Conservation (phyloP, 345 rosid species). For the Brassica nigra region DNA sequence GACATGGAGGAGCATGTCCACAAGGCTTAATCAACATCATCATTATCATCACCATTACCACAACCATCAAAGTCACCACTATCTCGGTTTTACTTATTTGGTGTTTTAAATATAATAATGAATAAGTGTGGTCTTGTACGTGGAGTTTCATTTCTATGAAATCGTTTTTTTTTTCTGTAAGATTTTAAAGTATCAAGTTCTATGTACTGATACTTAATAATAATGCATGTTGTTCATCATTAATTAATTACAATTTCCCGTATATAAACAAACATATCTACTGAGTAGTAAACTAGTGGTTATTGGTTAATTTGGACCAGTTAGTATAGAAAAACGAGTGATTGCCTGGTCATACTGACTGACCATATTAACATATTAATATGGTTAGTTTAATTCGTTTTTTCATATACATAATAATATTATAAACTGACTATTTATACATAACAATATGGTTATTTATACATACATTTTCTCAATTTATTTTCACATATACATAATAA, state of each 20-base stretch:
- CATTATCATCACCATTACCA: not conserved
- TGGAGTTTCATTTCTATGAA: conserved; percentile 7
- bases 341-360: no score
- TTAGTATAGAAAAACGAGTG: no score
- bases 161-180: not conserved
- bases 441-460: no score
- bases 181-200: not conserved
- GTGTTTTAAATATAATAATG: not conserved
- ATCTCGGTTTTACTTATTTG: not conserved
- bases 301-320: not conserved
- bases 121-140: conserved; percentile 1
- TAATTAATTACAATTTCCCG: not conserved
- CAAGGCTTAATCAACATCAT: conserved; percentile 25
- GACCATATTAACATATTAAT: no score
- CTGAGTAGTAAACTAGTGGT: not conserved
- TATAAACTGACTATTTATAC: no score
- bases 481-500: no score
- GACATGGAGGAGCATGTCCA: conserved; percentile 35
- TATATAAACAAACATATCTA: not conserved
- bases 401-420: no score
- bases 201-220: not conserved
- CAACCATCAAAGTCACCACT: not conserved
- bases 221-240: not conserved
- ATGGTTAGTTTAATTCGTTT: no score
- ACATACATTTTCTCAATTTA: no score